Evolutionary conservation across 192 early-diverging fungal genomes (phyloP).

Genomic region (Jimgerdemannia flammicorona): DNA sequence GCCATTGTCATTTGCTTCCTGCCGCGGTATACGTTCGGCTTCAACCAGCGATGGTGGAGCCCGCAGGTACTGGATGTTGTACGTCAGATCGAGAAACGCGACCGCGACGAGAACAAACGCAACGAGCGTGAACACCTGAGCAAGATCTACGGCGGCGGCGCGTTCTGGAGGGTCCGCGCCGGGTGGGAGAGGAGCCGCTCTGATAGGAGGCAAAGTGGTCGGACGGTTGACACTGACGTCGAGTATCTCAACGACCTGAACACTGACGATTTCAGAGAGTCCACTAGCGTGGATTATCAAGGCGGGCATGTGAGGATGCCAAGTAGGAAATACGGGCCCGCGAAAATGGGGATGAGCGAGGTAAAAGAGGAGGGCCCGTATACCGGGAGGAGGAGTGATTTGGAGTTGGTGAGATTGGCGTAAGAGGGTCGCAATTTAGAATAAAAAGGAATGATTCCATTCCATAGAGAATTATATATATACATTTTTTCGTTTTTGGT

Average conservation of each 20-base stretch:
- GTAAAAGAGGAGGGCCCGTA: background rate
- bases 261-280: background rate
- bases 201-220: background rate
- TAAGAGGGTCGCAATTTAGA: background rate
- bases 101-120: background rate
- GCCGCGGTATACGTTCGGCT: constrained; percentile 65
- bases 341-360: background rate
- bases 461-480: background rate
- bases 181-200: background rate
- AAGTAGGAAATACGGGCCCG: background rate
- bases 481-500: too few relatives aligned
- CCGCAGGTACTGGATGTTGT: constrained; percentile 67
- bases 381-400: background rate
- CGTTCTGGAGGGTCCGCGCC: background rate
- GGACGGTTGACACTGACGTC: background rate
- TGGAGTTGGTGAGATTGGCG: background rate
- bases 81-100: constrained; percentile 44
- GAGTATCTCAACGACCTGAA: background rate
- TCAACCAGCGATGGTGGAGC: constrained; percentile 58
- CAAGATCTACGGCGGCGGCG: background rate
- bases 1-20: constrained; percentile 66
- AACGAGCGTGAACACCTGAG: background rate
- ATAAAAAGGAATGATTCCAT: too few relatives aligned
- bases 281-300: background rate
- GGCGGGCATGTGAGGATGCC: background rate